Base-by-base conservation (phyloP, 352 stramenopile genomes). In the Phytophthora meadii region DNA sequence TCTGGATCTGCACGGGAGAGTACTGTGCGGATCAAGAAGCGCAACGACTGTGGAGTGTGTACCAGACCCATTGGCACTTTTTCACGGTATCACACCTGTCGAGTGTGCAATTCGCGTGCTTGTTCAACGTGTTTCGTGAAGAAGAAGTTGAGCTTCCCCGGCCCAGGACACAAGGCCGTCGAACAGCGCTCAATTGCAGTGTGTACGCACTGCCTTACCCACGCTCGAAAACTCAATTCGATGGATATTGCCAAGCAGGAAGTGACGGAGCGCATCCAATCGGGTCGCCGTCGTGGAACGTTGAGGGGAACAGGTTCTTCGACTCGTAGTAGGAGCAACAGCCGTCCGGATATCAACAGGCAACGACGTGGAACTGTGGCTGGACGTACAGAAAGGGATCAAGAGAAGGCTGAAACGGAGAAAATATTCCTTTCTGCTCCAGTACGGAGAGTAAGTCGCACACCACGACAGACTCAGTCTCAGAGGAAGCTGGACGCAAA, bases 141-240 rank as follows among this genome's bases (percentile, higher is more conserved):
- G 50, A 79, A 78, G 51, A 79, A 77, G 44, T n/a, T 82, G 61
- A 72, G 65, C 56, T 77, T 78, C 44, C 61, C 54, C 0, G 64
- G 71, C 6, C 59, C 44, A 53, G 39, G 55, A 40, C 52, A 68
- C 52, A 79, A 79, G 54, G 51, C 65, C 14, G 25, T 82, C 10
- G 70, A 79, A 17, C 60, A 74, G 15, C 73, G 70, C 25, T 61
- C 66, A 3, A 58, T 76, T 41, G 40, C 61, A 12, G 50, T 80
- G 37, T 82, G 74, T 39, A 70, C 74, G 32, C 60, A 73, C 15
- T 82, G 74, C 36, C 54, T 82, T n/a, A 67, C 68, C 2, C 56
- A 65, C 25, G 74, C 64, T 19, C 49, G 60, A 11, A 65, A 76
- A 32, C 48, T 79, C 45, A 41, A 67, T 28, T 72, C 74, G 10